Evolutionary conservation across 2,329 filamentous ascomycete species (phyloP), one percentile per base, ranked within the genome.

Genomic region (Neonectria neomacrospora): DNA sequence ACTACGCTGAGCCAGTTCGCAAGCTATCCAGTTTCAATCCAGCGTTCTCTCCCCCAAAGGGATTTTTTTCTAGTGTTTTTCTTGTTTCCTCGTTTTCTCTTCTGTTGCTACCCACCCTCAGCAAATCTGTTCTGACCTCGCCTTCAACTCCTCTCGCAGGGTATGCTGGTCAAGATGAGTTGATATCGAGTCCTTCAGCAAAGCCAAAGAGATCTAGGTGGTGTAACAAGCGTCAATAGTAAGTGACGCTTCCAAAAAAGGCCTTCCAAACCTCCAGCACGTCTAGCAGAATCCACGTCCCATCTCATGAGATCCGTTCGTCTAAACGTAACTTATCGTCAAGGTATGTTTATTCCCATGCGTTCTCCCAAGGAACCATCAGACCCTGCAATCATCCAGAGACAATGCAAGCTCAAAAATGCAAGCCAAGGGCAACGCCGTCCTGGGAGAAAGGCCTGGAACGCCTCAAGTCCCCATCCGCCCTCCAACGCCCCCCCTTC

Each of bases 251-350:
- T 48, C 32, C 52, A 54, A 39, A 47, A 51, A 48, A 63, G 42
- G 50, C 67, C 37, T 45, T 44, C 57, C 41, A 51, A 66, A 57
- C 61, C 55, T 63, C 55, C 65, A 68, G 63, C 66, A 69, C 72
- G 65, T 75, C 67, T 69, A 73, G 63, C 37, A 65, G 68, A 71
- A 55, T 53, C 64, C 65, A 66, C 65, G 66, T 67, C 66, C 65
- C 68, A 56, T 67, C 67, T 69, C 74, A 68, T 71, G 70, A 71
- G 72, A 67, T 71, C 66, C 63, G 65, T 70, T 74, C 73, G 68
- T 78, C 70, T 74, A 75, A 75, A 75, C 73, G 71, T 74, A 73
- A 70, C 71, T 69, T 73, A 68, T 76, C 75, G 71, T 77, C 72
- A 74, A 76, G 73, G 76, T 78, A 78, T 78, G 75, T 74, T 16